Base-by-base conservation (phyloP, 495 filamentous ascomycete genomes). In the Hapsidospora chrysogenum region DNA sequence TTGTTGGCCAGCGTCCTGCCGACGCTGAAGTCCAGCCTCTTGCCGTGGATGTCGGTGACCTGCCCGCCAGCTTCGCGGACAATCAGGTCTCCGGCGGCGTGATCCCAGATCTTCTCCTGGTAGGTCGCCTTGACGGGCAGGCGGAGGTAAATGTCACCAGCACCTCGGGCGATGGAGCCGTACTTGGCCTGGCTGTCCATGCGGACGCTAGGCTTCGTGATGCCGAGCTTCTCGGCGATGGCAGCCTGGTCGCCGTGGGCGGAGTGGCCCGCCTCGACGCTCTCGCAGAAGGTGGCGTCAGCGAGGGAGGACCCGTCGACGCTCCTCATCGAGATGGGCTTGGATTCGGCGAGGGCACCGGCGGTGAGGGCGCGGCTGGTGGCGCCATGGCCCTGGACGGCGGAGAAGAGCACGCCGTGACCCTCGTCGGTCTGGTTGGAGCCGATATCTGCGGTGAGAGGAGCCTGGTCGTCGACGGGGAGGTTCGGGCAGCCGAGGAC, bases 21-120 rank as follows among this genome's bases (percentile, higher is more conserved):
- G 36, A 74, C 67, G 41, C 75, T 72, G 49, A 96, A 96, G 50
- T 96, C 77, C 42, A 99, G 61, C 26, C 69, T 59, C 45, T 75
- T 73, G 29, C 87, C 86, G 41, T 74, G 68, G 36, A 76, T 78
- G 56, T 94, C 89, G 13, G 80, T 92, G 22, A 97, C 89, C 47
- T 79, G 63, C 17, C 87, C 92, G 32, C 92, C 89, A 3, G 92
- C 85, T 56, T 99, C 89, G 31, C 85, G 69, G 9, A 94, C 85
- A 45, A 99, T 86, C 34, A 99, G 55, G 41, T 92, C 85, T 22
- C 89, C 89, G n/a, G 84, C 87, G 20, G 87, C 92, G 57, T 99
- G 89, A 52, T 99, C 89, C 89, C 89, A 99, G 43, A 99, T 96
- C 68, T 99, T 99, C 67, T 99, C 89, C 59, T 92, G 74, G 57